Base-by-base conservation (phyloP, 129 eudicot species). In the sunflower (Helianthus annuus) region DNA sequence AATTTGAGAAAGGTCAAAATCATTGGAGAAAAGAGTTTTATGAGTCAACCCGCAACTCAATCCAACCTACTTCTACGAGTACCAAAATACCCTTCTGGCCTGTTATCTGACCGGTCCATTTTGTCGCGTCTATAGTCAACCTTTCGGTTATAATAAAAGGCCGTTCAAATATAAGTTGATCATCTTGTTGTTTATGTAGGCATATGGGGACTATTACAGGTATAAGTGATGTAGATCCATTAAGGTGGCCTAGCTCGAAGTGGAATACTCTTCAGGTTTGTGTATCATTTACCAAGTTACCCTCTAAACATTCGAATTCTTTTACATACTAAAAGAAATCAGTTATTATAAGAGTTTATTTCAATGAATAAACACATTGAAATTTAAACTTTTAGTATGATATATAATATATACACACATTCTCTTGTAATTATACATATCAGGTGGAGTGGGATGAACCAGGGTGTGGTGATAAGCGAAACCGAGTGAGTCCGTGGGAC, bases 171-270 rank as follows among this genome's bases (percentile, higher is more conserved):
- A 27, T 55, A 12, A 55, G 10, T 9, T 1, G 34, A 56, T 56
- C 62, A 56, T 56, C 62, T 56, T 76, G 9, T 56, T 19, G 62
- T 58, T 54, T 34, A 44, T 73, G 71, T 85, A 94, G 99, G 75
- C 88, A 94, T 81, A 90, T 94, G 99, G 99, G 99, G 46, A 90
- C 99, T 16, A 86, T 94, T 61, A 85, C 73, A 22, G 93, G 97
- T 19, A 83, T 88, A 79, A 90, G 96, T 58, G 97, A 94, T 78
- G 64, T 88, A 52, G 99, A 94, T 83, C 92, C 94, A 0, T 78
- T 90, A 60, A 83, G 97, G 70, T 94, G 99, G 99, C 91, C 99
- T 12, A 87, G 82, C 54, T 94, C 99, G 24, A 94, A 90, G 84
- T 94, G 99, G 99, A 96, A 91, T 48, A 87, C 81, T 78, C 90